Conservation (phyloP, 208 protist genomes). For the Wallacemonas rigidus region DNA sequence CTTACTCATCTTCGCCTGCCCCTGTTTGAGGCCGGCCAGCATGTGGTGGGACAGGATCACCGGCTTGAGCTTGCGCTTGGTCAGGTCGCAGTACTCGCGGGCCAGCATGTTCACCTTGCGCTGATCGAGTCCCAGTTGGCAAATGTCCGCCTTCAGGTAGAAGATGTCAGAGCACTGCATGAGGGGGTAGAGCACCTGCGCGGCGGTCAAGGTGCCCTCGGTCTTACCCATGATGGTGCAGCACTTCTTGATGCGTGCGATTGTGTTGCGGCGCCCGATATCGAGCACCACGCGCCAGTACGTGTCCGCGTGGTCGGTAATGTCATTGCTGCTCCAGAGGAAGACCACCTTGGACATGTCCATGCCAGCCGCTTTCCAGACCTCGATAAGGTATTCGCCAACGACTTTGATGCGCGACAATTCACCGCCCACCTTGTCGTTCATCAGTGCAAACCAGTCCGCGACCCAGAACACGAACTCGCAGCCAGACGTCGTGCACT, state of each 20-base stretch:
- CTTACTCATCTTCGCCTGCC: constrained; percentile 99
- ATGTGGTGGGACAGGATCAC: constrained; percentile 99
- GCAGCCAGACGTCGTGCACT: constrained; percentile 95
- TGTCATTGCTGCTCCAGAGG: constrained; percentile 97
- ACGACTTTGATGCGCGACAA: constrained; percentile 97
- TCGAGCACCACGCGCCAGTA: constrained; percentile 99
- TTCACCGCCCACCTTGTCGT: constrained; percentile 99
- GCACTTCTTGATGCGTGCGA: constrained; percentile 97
- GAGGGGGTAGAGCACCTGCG: constrained; percentile 99
- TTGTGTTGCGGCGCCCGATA: constrained; percentile 94
- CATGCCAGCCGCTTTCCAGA: constrained; percentile 99
- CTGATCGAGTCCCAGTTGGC: constrained; percentile 99
- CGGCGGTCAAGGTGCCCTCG: constrained; percentile 95
- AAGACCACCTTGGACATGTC: constrained; percentile 97
- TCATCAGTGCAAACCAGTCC: constrained; percentile 99
- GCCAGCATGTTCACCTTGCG: constrained; percentile 99
- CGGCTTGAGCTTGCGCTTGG: constrained; percentile 92
- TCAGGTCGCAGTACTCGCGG: constrained; percentile 97
- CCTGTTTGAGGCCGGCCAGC: constrained; percentile 95
- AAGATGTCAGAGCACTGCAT: constrained; percentile 99
- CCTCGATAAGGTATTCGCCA: constrained; percentile 97
- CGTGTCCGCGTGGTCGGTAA: constrained; percentile 90
- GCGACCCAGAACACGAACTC: constrained; percentile 99
- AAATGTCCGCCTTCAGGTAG: constrained; percentile 98
- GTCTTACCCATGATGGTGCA: constrained; percentile 99